phyloP scores from a whole-genome alignment of 768 basidiomycete genomes.

The Termitomyces sp. region DNA sequence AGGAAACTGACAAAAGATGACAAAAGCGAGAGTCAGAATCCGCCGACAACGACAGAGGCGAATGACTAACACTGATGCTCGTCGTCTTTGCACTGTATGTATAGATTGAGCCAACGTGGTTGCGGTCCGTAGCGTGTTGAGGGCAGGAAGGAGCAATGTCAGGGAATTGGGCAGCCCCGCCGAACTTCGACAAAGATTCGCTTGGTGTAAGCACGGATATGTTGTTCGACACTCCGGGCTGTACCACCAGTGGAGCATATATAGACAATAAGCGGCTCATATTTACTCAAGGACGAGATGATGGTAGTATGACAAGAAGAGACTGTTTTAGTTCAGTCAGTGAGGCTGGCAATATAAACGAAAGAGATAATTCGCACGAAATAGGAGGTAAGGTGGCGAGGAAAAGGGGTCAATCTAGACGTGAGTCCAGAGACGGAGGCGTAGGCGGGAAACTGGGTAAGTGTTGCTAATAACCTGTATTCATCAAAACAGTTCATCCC shows the following conservation, averaged over 20 bases:
- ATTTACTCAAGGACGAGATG: neutral
- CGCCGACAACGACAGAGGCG: neutral
- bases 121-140: neutral
- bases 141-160: neutral
- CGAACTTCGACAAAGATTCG: constrained; percentile 10
- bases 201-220: constrained; percentile 6
- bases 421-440: neutral
- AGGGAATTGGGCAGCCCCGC: neutral
- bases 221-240: neutral
- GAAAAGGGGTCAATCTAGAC: constrained; percentile 1
- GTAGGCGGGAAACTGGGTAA: neutral
- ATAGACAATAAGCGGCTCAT: neutral
- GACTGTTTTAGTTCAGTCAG: constrained; percentile 3
- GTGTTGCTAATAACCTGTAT: neutral
- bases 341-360: neutral
- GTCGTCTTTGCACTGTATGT: constrained; percentile 45
- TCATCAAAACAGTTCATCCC: constrained; percentile 4
- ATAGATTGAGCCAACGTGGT: constrained; percentile 28
- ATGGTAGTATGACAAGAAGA: neutral
- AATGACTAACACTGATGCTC: constrained; percentile 35
- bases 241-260: neutral
- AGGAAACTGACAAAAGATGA: constrained; percentile 34
- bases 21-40: constrained; percentile 4
- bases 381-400: neutral
- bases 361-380: neutral